Evolutionary conservation across 176 grass and related monocot species (phyloP).

Genomic region (Paspalum notatum): DNA sequence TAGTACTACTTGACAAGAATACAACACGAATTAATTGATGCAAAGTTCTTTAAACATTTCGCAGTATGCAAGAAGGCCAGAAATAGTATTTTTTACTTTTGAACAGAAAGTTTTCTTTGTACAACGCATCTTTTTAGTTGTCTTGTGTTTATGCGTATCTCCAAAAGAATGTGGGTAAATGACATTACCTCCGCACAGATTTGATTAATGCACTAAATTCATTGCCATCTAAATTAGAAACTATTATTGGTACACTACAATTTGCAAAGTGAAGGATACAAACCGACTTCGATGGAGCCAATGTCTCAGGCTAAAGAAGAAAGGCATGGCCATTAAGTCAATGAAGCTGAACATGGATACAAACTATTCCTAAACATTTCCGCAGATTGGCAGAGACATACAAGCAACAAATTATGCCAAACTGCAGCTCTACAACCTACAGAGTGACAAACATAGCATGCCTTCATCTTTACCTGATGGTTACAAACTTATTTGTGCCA

Average conservation of each 20-base stretch:
- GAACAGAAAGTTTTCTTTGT: not conserved
- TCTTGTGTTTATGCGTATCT: not conserved
- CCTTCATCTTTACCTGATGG: slow-evolving; percentile 61
- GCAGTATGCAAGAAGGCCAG: not conserved
- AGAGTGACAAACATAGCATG: slow-evolving; percentile 27
- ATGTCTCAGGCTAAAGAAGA: slow-evolving; percentile 35
- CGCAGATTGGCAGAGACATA: slow-evolving; percentile 45
- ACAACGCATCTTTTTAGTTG: too few species aligned
- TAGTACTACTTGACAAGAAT: not conserved
- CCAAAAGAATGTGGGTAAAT: not conserved
- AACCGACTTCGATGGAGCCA: slow-evolving; percentile 20
- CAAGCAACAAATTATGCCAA: slow-evolving; percentile 39
- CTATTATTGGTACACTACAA: slow-evolving; percentile 42
- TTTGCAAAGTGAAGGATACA: slow-evolving; percentile 48
- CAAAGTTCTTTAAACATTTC: not conserved
- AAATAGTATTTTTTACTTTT: not conserved
- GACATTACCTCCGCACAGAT: slow-evolving; percentile 6
- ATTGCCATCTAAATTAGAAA: slow-evolving; percentile 58
- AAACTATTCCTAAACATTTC: slow-evolving; percentile 48
- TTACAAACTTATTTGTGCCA: slow-evolving; percentile 92
- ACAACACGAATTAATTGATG: not conserved
- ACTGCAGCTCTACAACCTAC: slow-evolving; percentile 36
- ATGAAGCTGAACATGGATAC: slow-evolving; percentile 43
- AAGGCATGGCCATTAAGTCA: slow-evolving; percentile 42
- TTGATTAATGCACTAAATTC: slow-evolving; percentile 26